phyloP scores from a whole-genome alignment of 2,329 filamentous ascomycete genomes.

The Stagonosporopsis cucurbitacearum region DNA sequence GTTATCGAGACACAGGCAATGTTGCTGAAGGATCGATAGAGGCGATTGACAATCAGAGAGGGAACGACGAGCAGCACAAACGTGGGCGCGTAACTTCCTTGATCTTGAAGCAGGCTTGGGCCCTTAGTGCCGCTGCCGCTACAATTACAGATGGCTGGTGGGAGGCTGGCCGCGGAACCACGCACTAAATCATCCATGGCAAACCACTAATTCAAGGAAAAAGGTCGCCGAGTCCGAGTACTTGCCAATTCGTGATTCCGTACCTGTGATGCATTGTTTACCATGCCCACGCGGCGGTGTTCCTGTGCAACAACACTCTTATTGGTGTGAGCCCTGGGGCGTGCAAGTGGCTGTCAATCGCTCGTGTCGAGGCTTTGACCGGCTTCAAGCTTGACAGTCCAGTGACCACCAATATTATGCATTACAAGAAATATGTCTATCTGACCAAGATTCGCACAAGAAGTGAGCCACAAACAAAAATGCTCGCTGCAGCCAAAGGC shows the following conservation, averaged over 20 bases:
- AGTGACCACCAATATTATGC: slow-evolving; percentile 9
- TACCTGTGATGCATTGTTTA: slow-evolving; percentile 2
- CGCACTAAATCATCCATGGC: neutral
- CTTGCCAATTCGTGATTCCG: neutral
- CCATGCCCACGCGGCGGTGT: neutral
- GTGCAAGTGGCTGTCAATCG: neutral
- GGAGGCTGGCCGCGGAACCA: slow-evolving; percentile 17
- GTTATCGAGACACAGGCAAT: neutral
- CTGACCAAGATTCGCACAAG: slow-evolving; percentile 3
- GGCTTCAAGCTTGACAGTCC: neutral
- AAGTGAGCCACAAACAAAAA: neutral
- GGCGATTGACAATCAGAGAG: neutral
- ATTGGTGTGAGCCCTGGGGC: neutral
- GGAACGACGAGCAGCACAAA: neutral
- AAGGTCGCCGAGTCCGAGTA: slow-evolving; percentile 3
- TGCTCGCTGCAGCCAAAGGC: slow-evolving; percentile 8
- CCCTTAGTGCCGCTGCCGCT: slow-evolving; percentile 17
- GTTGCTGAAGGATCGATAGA: neutral
- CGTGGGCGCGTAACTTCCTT: slow-evolving; percentile 5
- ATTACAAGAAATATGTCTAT: slow-evolving; percentile 16
- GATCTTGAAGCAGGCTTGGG: slow-evolving; percentile 6
- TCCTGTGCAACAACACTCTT: neutral
- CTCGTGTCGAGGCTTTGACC: neutral
- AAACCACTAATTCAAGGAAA: slow-evolving; percentile 1
- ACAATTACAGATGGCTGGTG: slow-evolving; percentile 18